Conservation (phyloP, 2,329 filamentous ascomycete species). For the Pseudogymnoascus sp. region DNA sequence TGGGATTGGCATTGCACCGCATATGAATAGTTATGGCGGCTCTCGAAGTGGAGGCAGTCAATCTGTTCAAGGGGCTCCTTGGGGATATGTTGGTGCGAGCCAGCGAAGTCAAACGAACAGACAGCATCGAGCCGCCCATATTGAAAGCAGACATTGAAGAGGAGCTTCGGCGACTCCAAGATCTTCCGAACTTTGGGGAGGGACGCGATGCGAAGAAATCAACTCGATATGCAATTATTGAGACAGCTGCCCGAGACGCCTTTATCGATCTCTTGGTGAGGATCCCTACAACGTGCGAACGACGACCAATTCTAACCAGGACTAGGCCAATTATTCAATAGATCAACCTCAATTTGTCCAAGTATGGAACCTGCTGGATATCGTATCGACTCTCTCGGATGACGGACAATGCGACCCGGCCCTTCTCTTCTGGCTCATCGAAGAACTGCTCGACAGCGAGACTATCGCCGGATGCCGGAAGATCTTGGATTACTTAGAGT, state of each 20-base stretch:
- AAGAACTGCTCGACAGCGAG: conserved; percentile 92
- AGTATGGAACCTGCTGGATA: conserved; percentile 90
- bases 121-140: conserved; percentile 64
- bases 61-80: conserved; percentile 45
- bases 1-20: background rate
- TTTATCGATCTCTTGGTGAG: conserved; percentile 75
- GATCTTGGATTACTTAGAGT: conserved; percentile 93
- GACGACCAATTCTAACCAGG: conserved; percentile 29
- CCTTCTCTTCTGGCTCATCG: conserved; percentile 80
- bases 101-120: conserved; percentile 47
- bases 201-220: conserved; percentile 30
- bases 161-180: conserved; percentile 37
- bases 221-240: conserved; percentile 63
- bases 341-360: conserved; percentile 69
- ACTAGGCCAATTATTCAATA: conserved; percentile 65
- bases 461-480: conserved; percentile 85
- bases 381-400: conserved; percentile 82
- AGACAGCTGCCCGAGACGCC: conserved; percentile 72
- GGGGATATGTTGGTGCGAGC: conserved; percentile 51
- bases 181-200: conserved; percentile 31
- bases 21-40: conserved; percentile 37
- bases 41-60: conserved; percentile 45
- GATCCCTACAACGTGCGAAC: conserved; percentile 18
- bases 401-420: conserved; percentile 69
- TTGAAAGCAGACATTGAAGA: conserved; percentile 57